These are phyloP conservation scores for Eragrostis tef DNA, from an alignment of 202 grass and related monocot genomes.

Conservation along the genomic window DNA sequence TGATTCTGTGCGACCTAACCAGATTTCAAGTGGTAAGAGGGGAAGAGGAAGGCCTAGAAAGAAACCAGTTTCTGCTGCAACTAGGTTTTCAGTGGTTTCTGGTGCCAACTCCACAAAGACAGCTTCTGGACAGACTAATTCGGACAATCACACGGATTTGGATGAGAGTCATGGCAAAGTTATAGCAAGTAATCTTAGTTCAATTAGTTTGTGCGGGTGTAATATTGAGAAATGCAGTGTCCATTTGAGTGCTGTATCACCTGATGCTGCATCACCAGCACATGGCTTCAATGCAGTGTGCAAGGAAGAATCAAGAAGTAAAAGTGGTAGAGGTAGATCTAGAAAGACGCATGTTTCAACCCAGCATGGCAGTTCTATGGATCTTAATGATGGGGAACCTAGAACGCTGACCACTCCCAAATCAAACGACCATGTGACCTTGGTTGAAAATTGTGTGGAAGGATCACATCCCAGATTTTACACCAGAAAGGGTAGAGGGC, in stretches of 20 bases:
- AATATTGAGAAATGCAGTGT: conserved; percentile 24
- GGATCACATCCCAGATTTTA: conserved; percentile 20
- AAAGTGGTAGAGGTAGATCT: conserved; percentile 23
- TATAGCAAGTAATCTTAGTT: conserved; percentile 25
- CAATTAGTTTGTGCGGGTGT: neutral
- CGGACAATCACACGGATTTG: conserved; percentile 21
- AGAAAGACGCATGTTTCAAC: conserved; percentile 43
- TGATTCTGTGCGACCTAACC: conserved; percentile 8
- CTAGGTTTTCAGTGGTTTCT: conserved; percentile 20
- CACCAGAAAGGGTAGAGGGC: conserved; percentile 37
- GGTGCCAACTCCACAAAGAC: neutral
- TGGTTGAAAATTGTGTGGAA: conserved; percentile 42
- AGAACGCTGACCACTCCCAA: conserved; percentile 37
- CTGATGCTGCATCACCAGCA: conserved; percentile 23
- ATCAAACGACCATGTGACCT: conserved; percentile 14
- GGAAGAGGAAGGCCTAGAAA: conserved; percentile 29
- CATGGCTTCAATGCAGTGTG: conserved; percentile 35
- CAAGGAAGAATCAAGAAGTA: conserved; percentile 42
- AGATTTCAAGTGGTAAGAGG: conserved; percentile 23
- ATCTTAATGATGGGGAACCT: conserved; percentile 30
- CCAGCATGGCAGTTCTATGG: conserved; percentile 18
- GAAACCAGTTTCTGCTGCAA: conserved; percentile 25
- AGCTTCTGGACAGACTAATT: neutral
- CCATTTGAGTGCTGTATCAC: neutral
- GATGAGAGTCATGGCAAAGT: neutral